Base-by-base conservation (phyloP, 2,329 filamentous ascomycete genomes). In the Emydomyces testavorans region DNA sequence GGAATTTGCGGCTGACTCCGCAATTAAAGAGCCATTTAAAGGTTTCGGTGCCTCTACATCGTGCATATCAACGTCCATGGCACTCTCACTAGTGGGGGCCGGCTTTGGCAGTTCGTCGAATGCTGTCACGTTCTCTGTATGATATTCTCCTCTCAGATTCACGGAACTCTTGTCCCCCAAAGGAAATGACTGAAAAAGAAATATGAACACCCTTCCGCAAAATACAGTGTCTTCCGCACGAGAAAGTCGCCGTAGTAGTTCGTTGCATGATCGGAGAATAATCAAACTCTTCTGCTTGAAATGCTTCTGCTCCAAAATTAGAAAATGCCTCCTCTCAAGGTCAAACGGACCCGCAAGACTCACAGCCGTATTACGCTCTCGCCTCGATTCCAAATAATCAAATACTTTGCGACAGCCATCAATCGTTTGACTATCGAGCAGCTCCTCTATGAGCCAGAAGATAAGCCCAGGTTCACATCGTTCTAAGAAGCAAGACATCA, bases 171-270 rank as follows among this genome's bases (percentile, higher is more conserved):
- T 92, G 66, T 98, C 93, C 26, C 90, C 90, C 0, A 98, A 73
- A 1, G 92, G 92, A 60, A 98, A 96, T 64, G 88, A 94, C 64
- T 98, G 92, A 65, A 96, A 98, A 62, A 98, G 79, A 65, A 95
- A 99, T 54, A 98, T 95, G 65, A 96, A 96, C 21, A 99, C 92
- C 32, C 92, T 79, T 13, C 92, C 92, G 60, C 92, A 98, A 62
- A 99, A 98, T 0, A 93, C 88, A 0, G 92, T 93, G 65, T 98
- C 92, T 63, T 96, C 89, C 3, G 92, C 90, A 49, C 92, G 79
- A n/a, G 92, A 96, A 2, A 98, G 74, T 38, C 92, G 78, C 29
- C 90, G 81, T n/a, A 98, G 73, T 13, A 98, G 74, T 67, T 96
- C 92, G 64, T 96, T 98, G 68, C 92, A 98, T 51, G 84, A 85